Percentiles rank a stretch among this genome's conserved stretches.
Evolutionary conservation across 495 filamentous ascomycete species (phyloP).

Genomic region (Penicillium cosmopolitanum): DNA sequence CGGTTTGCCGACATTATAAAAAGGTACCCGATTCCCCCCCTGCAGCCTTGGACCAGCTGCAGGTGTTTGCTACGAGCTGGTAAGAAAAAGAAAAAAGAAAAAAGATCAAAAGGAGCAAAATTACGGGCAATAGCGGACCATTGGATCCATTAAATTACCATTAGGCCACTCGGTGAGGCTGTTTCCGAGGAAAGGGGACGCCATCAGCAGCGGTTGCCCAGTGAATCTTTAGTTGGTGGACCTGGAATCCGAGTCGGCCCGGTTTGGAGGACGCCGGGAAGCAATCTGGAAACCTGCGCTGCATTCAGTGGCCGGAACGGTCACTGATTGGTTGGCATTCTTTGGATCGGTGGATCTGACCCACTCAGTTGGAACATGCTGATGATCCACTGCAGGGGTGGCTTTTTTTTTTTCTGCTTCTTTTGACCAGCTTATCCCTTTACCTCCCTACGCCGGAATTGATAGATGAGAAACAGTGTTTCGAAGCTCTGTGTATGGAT

Average conservation of each 20-base stretch:
- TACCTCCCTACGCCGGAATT: not conserved
- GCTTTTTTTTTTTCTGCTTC: not conserved
- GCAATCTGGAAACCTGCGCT: conserved; percentile 23
- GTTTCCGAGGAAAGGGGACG: conserved; percentile 29
- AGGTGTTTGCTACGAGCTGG: not conserved
- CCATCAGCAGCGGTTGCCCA: conserved; percentile 30
- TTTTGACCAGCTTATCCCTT: not conserved
- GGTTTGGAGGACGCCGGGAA: conserved; percentile 35
- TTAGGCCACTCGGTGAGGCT: conserved; percentile 33
- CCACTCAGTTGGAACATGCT: conserved; percentile 26
- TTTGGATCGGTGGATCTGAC: conserved; percentile 20
- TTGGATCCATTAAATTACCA: conserved; percentile 4
- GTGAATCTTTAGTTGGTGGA: conserved; percentile 31
- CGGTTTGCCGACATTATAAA: conserved; percentile 1
- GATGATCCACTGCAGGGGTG: conserved; percentile 36
- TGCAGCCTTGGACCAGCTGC: not conserved
- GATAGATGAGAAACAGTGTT: conserved; percentile 8
- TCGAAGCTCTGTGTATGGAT: not conserved
- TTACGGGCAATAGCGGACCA: not conserved
- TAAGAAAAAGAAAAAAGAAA: not conserved
- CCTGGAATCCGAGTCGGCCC: conserved; percentile 39
- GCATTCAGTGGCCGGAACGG: conserved; percentile 14
- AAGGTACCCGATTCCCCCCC: conserved; percentile 6
- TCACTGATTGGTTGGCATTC: conserved; percentile 22
- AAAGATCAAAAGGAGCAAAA: conserved; percentile 1